phyloP scores from a whole-genome alignment of 495 filamentous ascomycete species.

The Lichina pygmaea region DNA sequence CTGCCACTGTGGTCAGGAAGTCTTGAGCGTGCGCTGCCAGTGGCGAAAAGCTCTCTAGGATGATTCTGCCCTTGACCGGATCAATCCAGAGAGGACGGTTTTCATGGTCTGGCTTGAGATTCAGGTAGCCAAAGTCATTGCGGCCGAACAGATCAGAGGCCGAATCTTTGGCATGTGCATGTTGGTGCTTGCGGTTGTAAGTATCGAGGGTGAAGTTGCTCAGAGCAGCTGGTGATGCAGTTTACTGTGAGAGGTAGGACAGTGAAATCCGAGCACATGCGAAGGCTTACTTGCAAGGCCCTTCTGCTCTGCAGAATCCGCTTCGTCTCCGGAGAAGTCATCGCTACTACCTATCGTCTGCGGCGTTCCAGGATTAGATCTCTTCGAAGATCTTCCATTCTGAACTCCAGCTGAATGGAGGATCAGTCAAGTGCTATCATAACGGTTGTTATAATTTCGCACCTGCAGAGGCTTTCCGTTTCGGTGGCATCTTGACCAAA shows the following conservation, averaged over 20 bases:
- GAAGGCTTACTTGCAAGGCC: conserved; percentile 6
- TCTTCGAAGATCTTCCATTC: conserved; percentile 31
- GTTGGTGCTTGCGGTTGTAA: conserved; percentile 1
- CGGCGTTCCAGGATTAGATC: conserved; percentile 35
- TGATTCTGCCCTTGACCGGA: conserved; percentile 55
- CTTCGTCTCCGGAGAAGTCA: conserved; percentile 32
- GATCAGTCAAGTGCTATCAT: conserved; percentile 10
- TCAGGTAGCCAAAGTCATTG: conserved; percentile 56
- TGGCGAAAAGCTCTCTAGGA: conserved; percentile 85
- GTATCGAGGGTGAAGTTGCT: conserved; percentile 9
- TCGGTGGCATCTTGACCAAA: conserved; percentile 31
- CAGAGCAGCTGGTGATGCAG: conserved; percentile 7
- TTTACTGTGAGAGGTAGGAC: background rate
- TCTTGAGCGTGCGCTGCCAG: conserved; percentile 66
- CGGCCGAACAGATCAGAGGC: conserved; percentile 21
- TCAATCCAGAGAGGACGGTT: conserved; percentile 86
- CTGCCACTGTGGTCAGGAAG: conserved; percentile 85
- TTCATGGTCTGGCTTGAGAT: conserved; percentile 66
- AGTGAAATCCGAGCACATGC: background rate
- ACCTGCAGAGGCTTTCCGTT: conserved; percentile 48
- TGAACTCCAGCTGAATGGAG: conserved; percentile 18
- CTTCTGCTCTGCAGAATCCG: conserved; percentile 21
- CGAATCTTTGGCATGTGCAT: background rate
- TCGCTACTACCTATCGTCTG: conserved; percentile 42
- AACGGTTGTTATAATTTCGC: conserved; percentile 5